Evolutionary conservation across 768 basidiomycete genomes (phyloP), one percentile per base, ranked within the genome.

Genomic region (Lentinula aciculospora): DNA sequence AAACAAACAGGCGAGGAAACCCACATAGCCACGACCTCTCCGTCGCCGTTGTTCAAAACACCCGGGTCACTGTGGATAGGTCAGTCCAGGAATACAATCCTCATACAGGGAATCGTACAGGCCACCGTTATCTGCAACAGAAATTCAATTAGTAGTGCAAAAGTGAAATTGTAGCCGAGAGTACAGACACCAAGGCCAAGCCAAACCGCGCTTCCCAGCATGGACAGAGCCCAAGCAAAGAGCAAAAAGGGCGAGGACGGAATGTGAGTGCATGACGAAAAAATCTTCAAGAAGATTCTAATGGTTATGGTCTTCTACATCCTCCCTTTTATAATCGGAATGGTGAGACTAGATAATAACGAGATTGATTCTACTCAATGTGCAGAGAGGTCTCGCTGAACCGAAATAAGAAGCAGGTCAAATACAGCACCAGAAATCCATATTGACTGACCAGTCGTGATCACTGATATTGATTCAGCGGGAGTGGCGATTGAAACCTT

Each of bases 201-300:
- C 64, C 23, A 74, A 67, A 37, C 73, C 73, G 19, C 72, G 67
- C 62, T 74, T 74, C 25, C 74, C 73, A 23, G 74, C 74, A 7
- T 61, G 61, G 2, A 28, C 34, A 54, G 62, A 61, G 7, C 58
- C 58, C 42, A 28, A 28, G 28, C 60, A 53, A 29, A 62, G 62
- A 2, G 63, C 61, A 23, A 65, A 58, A 25, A 64, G 23, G 8
- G 58, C 29, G 29, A 62, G 55, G 13, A 28, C 19, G 17, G 40
- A 46, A 17, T 17, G 40, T 45, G 54, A 56, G 42, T 44, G n/a
- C 54, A 56, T 56, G 54, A 29, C 25, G 40, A 17, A 9, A 40
- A 39, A 42, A 44, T 44, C 40, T 17, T 21, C n/a, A 19, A 29
- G 28, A 34, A 27, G 32, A n/a, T 6, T 9, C 29, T n/a, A 27